phyloP scores from a whole-genome alignment of 495 filamentous ascomycete genomes.

The Rhypophila decipiens region DNA sequence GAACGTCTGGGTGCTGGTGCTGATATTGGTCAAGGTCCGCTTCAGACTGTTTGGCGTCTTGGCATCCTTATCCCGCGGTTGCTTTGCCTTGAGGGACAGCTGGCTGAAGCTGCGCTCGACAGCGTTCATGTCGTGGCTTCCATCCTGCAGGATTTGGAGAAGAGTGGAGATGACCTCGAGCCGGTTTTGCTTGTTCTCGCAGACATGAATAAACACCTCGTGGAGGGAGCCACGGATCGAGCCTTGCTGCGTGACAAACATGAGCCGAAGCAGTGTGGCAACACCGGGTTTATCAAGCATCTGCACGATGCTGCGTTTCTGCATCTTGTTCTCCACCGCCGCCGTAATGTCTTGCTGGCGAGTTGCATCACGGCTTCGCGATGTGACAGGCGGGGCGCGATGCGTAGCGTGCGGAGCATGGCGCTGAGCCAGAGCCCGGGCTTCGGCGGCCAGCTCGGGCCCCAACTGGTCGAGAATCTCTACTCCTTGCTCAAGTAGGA shows the following conservation, averaged over 20 bases:
- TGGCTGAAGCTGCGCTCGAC: slow-evolving; percentile 94
- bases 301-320: slow-evolving; percentile 76
- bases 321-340: slow-evolving; percentile 49
- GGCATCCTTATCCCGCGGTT: slow-evolving; percentile 54
- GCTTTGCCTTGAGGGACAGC: slow-evolving; percentile 83
- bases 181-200: slow-evolving; percentile 88
- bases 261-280: slow-evolving; percentile 86
- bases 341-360: slow-evolving; percentile 24
- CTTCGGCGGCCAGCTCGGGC: slow-evolving; percentile 77
- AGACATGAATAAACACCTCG: slow-evolving; percentile 79
- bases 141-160: slow-evolving; percentile 93
- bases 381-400: slow-evolving; percentile 12
- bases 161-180: slow-evolving; percentile 91
- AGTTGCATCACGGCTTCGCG: slow-evolving; percentile 20
- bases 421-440: slow-evolving; percentile 51
- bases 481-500: slow-evolving; percentile 86
- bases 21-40: slow-evolving; percentile 56
- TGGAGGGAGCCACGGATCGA: slow-evolving; percentile 71
- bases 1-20: slow-evolving; percentile 39
- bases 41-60: slow-evolving; percentile 78
- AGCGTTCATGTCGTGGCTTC: slow-evolving; percentile 82
- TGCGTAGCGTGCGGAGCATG: slow-evolving; percentile 14
- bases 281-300: slow-evolving; percentile 96
- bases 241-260: slow-evolving; percentile 91
- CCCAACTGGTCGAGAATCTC: slow-evolving; percentile 81